Evolutionary conservation across 345 rosid genomes (phyloP).

Genomic region (Rhizophora apiculata): DNA sequence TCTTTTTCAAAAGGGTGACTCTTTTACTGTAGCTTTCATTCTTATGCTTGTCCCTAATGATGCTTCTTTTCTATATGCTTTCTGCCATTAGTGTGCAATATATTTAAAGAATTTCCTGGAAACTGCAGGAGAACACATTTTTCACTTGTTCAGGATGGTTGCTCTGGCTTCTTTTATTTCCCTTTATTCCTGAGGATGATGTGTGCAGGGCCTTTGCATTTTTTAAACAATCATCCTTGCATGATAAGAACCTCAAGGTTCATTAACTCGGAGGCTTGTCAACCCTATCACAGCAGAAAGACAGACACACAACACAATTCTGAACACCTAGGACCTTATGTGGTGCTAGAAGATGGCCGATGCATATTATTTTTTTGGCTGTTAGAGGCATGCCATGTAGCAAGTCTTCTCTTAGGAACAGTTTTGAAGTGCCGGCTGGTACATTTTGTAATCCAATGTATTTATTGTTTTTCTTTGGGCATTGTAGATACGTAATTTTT

Average conservation of each 20-base stretch:
- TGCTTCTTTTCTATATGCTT: constrained; percentile 2
- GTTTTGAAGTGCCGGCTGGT: not conserved
- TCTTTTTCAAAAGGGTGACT: too few species aligned
- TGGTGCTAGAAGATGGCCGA: too few species aligned
- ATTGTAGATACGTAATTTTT: constrained; percentile 18
- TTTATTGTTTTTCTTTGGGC: not conserved
- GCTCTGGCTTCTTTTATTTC: not conserved
- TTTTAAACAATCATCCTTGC: constrained; percentile 20
- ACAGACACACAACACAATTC: not conserved
- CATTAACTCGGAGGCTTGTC: constrained; percentile 1
- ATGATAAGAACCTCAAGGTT: constrained; percentile 6
- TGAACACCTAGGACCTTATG: too few species aligned
- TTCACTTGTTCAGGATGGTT: constrained; percentile 6
- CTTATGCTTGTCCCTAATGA: not conserved
- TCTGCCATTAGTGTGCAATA: constrained; percentile 9
- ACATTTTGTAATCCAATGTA: not conserved
- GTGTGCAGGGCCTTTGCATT: constrained; percentile 12
- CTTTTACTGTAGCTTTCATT: too few species aligned
- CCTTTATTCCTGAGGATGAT: not conserved
- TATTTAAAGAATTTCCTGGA: not conserved
- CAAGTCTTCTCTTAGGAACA: not conserved
- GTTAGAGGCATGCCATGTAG: not conserved
- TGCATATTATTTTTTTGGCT: not conserved
- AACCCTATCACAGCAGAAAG: not conserved
- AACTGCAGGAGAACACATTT: not conserved